These are phyloP conservation scores for Aphanomyces euteiches DNA, from an alignment of 352 stramenopile genomes.

Conservation along the genomic window DNA sequence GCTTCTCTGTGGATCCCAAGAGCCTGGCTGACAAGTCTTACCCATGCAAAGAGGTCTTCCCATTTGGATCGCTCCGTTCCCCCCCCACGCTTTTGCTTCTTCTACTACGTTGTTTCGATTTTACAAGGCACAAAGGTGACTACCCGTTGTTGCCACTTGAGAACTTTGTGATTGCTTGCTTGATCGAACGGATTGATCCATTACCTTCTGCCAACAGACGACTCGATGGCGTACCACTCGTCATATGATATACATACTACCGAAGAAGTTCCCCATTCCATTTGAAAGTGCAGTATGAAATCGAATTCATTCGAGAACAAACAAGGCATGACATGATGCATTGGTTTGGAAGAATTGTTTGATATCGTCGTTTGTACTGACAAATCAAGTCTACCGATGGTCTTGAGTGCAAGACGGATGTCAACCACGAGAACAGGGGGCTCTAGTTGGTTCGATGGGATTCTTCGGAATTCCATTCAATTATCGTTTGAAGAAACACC, in stretches of 20 bases:
- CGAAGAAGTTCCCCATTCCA: too few relatives aligned
- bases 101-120: slow-evolving; percentile 26
- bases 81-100: slow-evolving; percentile 31
- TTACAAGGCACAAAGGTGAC: slow-evolving; percentile 29
- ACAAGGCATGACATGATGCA: slow-evolving; percentile 37
- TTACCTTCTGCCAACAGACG: too few relatives aligned
- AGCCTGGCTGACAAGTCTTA: too few relatives aligned
- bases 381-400: slow-evolving; percentile 86
- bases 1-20: too few relatives aligned
- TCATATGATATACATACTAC: too few relatives aligned
- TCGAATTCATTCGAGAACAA: slow-evolving; percentile 28
- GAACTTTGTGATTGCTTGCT: slow-evolving; percentile 29
- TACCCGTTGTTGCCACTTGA: slow-evolving; percentile 24
- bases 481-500: slow-evolving; percentile 82
- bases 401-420: slow-evolving; percentile 52
- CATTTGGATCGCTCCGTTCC: slow-evolving; percentile 22
- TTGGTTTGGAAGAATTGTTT: slow-evolving; percentile 57
- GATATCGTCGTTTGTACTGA: slow-evolving; percentile 84
- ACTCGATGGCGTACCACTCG: too few relatives aligned
- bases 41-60: too few relatives aligned
- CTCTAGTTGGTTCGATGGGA: slow-evolving; percentile 57
- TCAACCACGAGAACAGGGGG: slow-evolving; percentile 62
- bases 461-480: slow-evolving; percentile 60
- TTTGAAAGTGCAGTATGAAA: slow-evolving; percentile 28
- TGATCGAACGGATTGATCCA: too few relatives aligned